phyloP scores from a whole-genome alignment of 2,329 filamentous ascomycete species.

The Berkeleyomyces rouxiae region DNA sequence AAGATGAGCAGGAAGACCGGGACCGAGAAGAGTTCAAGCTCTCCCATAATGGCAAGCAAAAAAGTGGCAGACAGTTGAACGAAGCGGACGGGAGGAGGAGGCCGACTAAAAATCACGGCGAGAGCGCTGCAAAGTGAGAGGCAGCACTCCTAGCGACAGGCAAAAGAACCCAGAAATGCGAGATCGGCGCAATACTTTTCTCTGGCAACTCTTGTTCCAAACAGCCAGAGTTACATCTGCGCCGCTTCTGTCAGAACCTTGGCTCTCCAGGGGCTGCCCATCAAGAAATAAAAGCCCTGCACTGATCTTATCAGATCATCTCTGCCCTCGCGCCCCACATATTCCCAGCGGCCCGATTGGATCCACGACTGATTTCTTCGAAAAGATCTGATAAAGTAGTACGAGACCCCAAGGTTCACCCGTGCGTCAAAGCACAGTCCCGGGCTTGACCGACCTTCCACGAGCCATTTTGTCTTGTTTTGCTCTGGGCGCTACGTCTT shows the following conservation, averaged over 20 bases:
- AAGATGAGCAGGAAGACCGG: slow-evolving; percentile 85
- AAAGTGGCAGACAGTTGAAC: neutral
- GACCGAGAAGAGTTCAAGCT: slow-evolving; percentile 56
- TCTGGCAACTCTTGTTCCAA: no score
- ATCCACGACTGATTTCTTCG: neutral
- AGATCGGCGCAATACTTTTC: neutral
- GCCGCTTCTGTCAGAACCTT: neutral
- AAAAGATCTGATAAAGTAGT: slow-evolving; percentile 8
- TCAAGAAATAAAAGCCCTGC: neutral
- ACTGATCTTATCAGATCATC: slow-evolving; percentile 13
- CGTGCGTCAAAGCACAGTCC: neutral
- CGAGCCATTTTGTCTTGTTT: no score
- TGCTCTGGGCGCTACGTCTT: no score
- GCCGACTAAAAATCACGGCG: no score
- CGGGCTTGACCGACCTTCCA: no score
- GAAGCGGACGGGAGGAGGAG: neutral
- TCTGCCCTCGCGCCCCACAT: neutral
- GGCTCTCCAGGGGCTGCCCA: neutral
- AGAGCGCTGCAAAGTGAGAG: neutral
- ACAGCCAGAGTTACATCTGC: no score
- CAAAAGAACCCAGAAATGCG: neutral
- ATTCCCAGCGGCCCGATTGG: neutral
- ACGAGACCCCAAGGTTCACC: neutral
- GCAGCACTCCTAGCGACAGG: neutral
- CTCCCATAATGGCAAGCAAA: slow-evolving; percentile 26